Conservation (phyloP, 2,329 filamentous ascomycete genomes). For the Daldinia sp. region DNA sequence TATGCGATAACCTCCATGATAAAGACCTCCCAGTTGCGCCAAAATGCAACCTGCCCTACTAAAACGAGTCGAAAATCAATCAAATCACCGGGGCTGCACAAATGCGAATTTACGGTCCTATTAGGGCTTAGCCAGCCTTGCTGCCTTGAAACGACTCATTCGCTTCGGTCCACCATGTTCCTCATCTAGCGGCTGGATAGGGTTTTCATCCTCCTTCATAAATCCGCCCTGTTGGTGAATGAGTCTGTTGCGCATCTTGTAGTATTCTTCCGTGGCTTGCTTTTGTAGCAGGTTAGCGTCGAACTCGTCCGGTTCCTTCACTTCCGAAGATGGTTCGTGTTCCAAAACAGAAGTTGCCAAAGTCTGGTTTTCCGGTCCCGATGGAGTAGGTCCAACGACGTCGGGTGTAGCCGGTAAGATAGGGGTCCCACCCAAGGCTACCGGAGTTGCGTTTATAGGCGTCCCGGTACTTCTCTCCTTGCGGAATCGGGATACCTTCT, state of each 20-base stretch:
- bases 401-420: slow-evolving; percentile 53
- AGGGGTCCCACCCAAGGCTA: slow-evolving; percentile 27
- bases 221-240: slow-evolving; percentile 88
- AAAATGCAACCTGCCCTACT: background rate
- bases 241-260: slow-evolving; percentile 81
- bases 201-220: slow-evolving; percentile 72
- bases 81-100: slow-evolving; percentile 29
- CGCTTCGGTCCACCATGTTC: slow-evolving; percentile 68
- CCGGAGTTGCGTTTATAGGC: slow-evolving; percentile 12
- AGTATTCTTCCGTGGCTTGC: slow-evolving; percentile 84
- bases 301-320: slow-evolving; percentile 66
- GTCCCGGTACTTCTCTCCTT: slow-evolving; percentile 47
- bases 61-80: slow-evolving; percentile 5
- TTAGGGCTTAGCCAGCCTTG: slow-evolving; percentile 65
- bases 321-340: slow-evolving; percentile 51
- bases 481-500: slow-evolving; percentile 62
- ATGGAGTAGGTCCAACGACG: slow-evolving; percentile 53
- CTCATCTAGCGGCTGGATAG: slow-evolving; percentile 73
- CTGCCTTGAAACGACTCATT: slow-evolving; percentile 78
- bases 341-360: slow-evolving; percentile 69
- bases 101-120: slow-evolving; percentile 35
- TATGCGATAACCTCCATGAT: background rate
- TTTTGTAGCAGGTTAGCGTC: slow-evolving; percentile 77
- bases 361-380: slow-evolving; percentile 61
- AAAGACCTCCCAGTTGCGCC: background rate